These are phyloP conservation scores for Sugiyamaella marilandica DNA, from an alignment of 805 yeast genomes.

Conservation along the genomic window DNA sequence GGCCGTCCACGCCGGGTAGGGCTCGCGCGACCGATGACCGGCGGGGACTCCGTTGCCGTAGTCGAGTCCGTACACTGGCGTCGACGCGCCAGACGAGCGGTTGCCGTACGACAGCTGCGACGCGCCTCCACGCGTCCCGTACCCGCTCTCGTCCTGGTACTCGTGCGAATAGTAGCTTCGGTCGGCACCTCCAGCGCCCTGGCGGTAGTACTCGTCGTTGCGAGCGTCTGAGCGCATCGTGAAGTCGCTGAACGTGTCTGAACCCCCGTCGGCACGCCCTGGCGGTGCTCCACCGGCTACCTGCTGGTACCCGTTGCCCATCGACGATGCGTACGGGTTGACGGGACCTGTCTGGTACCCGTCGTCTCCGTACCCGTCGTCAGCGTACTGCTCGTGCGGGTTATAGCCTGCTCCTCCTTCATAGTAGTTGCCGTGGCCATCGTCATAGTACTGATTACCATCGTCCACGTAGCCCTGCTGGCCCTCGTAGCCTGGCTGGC, in stretches of 20 bases:
- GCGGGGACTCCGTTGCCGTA: constrained; percentile 43
- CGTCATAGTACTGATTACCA: constrained; percentile 29
- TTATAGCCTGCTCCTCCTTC: constrained; percentile 38
- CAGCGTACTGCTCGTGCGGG: constrained; percentile 33
- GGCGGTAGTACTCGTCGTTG: constrained; percentile 36
- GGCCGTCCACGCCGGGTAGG: constrained; percentile 99
- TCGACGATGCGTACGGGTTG: constrained; percentile 44
- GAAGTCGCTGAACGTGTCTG: constrained; percentile 40
- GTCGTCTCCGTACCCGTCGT: constrained; percentile 35
- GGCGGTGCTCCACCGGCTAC: constrained; percentile 20
- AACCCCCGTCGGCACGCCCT: constrained; percentile 31
- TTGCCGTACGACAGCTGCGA: constrained; percentile 72
- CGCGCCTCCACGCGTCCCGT: constrained; percentile 25
- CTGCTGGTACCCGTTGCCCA: constrained; percentile 32
- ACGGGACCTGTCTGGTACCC: constrained; percentile 40
- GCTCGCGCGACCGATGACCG: constrained; percentile 61
- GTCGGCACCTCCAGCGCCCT: too few relatives aligned
- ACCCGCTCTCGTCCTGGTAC: constrained; percentile 25
- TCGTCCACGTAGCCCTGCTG: constrained; percentile 12
- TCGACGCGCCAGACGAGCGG: constrained; percentile 88
- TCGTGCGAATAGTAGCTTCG: constrained; percentile 18
- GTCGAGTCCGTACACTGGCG: constrained; percentile 80
- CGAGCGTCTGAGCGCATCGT: constrained; percentile 40
- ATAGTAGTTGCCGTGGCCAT: constrained; percentile 40
- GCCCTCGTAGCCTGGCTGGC: constrained; percentile 9